Conservation (phyloP, 2,329 filamentous ascomycete genomes). For the Fusarium sarcochroum region DNA sequence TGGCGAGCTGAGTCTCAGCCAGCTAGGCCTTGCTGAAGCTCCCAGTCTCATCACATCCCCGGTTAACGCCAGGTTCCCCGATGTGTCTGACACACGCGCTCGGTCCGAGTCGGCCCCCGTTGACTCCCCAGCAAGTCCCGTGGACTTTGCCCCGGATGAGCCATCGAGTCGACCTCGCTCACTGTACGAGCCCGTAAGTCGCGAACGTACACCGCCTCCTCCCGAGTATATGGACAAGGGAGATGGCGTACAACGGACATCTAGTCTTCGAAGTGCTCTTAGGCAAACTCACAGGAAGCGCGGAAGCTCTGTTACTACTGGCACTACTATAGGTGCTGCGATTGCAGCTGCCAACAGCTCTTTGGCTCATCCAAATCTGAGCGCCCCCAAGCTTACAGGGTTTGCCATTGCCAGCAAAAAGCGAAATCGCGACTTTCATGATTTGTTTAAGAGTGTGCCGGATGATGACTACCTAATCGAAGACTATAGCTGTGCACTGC, state of each 20-base stretch:
- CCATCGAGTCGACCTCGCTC: constrained; percentile 62
- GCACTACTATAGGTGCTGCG: constrained; percentile 76
- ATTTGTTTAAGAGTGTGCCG: constrained; percentile 93
- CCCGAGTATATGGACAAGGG: constrained; percentile 74
- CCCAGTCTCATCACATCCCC: constrained; percentile 68
- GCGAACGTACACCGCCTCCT: constrained; percentile 75
- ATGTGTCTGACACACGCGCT: constrained; percentile 61
- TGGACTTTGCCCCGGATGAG: constrained; percentile 53
- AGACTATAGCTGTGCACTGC: constrained; percentile 96
- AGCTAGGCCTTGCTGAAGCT: constrained; percentile 82
- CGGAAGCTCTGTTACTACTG: constrained; percentile 82
- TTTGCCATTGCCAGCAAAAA: constrained; percentile 98
- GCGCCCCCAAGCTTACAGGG: constrained; percentile 85
- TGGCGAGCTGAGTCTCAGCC: constrained; percentile 89
- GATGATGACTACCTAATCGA: constrained; percentile 99
- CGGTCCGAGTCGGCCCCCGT: constrained; percentile 73
- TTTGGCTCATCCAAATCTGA: constrained; percentile 73
- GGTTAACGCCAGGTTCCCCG: constrained; percentile 68
- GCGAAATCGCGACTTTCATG: constrained; percentile 95
- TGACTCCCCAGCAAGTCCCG: constrained; percentile 54
- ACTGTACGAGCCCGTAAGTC: constrained; percentile 62
- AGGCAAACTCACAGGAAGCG: constrained; percentile 77
- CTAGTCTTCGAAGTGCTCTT: constrained; percentile 76
- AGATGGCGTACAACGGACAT: constrained; percentile 70
- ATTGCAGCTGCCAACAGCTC: constrained; percentile 79